These are phyloP conservation scores for Saccharomycodes ludwigii DNA, from an alignment of 805 yeast species.

Conservation along the genomic window DNA sequence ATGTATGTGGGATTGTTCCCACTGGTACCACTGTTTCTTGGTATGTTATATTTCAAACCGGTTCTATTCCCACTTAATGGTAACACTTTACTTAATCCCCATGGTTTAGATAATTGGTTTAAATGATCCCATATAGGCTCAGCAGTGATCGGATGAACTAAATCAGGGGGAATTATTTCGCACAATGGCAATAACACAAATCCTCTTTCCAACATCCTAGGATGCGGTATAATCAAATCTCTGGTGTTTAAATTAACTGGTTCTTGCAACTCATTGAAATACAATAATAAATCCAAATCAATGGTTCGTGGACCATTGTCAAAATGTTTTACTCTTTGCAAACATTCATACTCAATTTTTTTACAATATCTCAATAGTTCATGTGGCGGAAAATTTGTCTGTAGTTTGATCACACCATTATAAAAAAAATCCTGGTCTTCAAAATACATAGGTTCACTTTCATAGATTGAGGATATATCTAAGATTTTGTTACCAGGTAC, in stretches of 20 bases:
- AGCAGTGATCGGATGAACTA: conserved; percentile 74
- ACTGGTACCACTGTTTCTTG: conserved; percentile 12
- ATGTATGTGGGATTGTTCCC: conserved; percentile 36
- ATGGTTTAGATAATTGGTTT: conserved; percentile 33
- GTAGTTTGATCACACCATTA: conserved; percentile 67
- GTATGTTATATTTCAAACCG: conserved; percentile 5
- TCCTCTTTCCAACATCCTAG: conserved; percentile 74
- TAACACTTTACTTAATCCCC: conserved; percentile 36
- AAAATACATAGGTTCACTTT: conserved; percentile 88
- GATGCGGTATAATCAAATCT: conserved; percentile 71
- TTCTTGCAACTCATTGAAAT: conserved; percentile 24
- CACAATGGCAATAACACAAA: conserved; percentile 85
- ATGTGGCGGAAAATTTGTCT: conserved; percentile 52
- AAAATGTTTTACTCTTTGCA: conserved; percentile 61
- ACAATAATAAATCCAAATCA: conserved; percentile 78
- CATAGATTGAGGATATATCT: conserved; percentile 66
- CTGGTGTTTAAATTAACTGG: conserved; percentile 38
- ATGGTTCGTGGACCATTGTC: conserved; percentile 90
- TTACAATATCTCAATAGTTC: conserved; percentile 53
- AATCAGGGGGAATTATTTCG: conserved; percentile 59
- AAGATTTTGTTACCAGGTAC: conserved; percentile 28
- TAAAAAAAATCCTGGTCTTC: conserved; percentile 68
- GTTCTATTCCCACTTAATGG: conserved; percentile 27
- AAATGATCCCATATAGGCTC: conserved; percentile 67
- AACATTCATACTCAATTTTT: conserved; percentile 59